Evolutionary conservation across 116 monocot genomes (phyloP).

Genomic region (Papilionanthe hybrid): DNA sequence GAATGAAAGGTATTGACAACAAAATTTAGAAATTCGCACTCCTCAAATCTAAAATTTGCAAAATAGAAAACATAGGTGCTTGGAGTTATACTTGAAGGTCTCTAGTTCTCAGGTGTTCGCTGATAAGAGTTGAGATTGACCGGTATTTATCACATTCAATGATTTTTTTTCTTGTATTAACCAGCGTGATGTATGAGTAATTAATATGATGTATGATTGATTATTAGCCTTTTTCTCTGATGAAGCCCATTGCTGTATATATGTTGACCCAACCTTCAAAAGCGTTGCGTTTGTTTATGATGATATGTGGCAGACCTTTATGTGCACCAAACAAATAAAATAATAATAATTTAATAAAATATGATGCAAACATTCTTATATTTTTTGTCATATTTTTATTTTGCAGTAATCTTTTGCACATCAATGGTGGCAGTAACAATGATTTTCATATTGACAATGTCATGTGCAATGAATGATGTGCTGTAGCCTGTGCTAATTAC

Average conservation of each 20-base stretch:
- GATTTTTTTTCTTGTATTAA: not conserved
- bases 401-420: too few relatives aligned
- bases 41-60: not conserved
- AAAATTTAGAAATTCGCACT: too few relatives aligned
- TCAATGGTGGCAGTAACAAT: too few relatives aligned
- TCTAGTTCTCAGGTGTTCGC: not conserved
- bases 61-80: not conserved
- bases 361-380: not conserved
- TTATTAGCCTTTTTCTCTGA: not conserved
- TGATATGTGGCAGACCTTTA: not conserved
- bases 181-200: not conserved
- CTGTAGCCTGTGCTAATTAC: too few relatives aligned
- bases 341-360: not conserved
- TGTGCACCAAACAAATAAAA: too few relatives aligned
- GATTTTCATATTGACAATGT: too few relatives aligned
- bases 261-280: not conserved
- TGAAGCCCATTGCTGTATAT: conserved; percentile 1
- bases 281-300: not conserved
- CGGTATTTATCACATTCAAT: not conserved
- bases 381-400: not conserved
- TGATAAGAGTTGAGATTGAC: not conserved
- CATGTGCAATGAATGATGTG: too few relatives aligned
- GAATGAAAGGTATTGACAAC: conserved; percentile 18
- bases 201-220: not conserved
- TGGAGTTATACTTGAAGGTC: not conserved